phyloP scores from a whole-genome alignment of 345 rosid genomes.

The Melaleuca alternifolia region DNA sequence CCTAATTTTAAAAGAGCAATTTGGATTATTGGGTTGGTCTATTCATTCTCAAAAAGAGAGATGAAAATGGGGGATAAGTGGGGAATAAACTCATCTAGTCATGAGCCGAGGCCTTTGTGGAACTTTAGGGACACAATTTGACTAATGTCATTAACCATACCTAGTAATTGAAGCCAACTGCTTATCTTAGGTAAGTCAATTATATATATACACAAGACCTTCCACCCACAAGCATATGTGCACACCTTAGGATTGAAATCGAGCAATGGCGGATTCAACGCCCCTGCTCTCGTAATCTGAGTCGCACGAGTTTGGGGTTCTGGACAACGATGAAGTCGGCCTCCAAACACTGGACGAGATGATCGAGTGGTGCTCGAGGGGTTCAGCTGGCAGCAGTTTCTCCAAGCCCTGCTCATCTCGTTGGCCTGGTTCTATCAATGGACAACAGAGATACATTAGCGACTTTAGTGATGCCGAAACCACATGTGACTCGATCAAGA shows the following conservation, averaged over 20 bases:
- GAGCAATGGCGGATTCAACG: background rate
- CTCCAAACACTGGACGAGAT: slow-evolving; percentile 1
- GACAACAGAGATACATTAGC: slow-evolving; percentile 11
- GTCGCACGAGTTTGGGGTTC: background rate
- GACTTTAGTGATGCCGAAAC: slow-evolving; percentile 6
- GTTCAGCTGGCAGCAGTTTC: slow-evolving; percentile 5
- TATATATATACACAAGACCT: background rate
- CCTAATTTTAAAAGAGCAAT: background rate
- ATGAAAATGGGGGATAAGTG: background rate
- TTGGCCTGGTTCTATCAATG: slow-evolving; percentile 12
- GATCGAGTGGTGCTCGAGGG: slow-evolving; percentile 3
- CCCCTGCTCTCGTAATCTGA: background rate
- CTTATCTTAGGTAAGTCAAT: background rate
- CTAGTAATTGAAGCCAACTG: background rate
- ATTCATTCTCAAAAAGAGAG: background rate
- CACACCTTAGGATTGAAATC: background rate
- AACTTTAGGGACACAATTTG: background rate
- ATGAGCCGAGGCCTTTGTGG: background rate
- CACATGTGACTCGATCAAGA: slow-evolving; percentile 7
- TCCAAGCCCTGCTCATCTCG: slow-evolving; percentile 12
- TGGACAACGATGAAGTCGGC: background rate
- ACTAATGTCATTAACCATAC: background rate
- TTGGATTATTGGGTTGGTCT: background rate
- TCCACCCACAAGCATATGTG: background rate
- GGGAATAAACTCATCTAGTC: background rate